These are phyloP conservation scores for Diddensiella santjacobensis DNA, from an alignment of 805 yeast species.

Conservation along the genomic window DNA sequence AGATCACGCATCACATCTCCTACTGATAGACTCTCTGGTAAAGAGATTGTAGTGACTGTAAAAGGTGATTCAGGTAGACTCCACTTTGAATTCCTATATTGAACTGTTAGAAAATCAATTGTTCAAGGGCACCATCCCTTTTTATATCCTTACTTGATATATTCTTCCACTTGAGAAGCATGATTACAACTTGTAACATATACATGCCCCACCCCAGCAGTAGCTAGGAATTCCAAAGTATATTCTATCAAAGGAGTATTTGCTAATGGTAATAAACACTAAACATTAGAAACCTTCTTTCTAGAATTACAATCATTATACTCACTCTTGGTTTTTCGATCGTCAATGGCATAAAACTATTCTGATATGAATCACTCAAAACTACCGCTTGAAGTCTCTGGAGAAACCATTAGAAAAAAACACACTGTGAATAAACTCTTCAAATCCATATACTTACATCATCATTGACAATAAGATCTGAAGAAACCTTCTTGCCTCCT, in stretches of 20 bases:
- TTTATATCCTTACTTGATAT: constrained; percentile 52
- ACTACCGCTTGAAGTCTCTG: constrained; percentile 83
- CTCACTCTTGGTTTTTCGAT: constrained; percentile 67
- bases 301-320: not conserved
- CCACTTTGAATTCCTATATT: constrained; percentile 35
- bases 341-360: constrained; percentile 90
- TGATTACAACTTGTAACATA: constrained; percentile 86
- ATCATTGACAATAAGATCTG: constrained; percentile 6
- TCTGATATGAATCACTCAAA: constrained; percentile 87
- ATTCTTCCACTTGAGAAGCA: constrained; percentile 80
- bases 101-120: not conserved
- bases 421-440: not conserved
- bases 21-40: constrained; percentile 83
- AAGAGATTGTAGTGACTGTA: constrained; percentile 69
- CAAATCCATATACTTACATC: constrained; percentile 10
- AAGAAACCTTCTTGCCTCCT: constrained; percentile 13
- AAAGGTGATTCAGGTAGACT: constrained; percentile 63
- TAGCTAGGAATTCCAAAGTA: constrained; percentile 89
- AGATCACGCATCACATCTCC: constrained; percentile 98
- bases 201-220: constrained; percentile 86
- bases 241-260: constrained; percentile 93
- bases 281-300: not conserved
- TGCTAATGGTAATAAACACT: constrained; percentile 83
- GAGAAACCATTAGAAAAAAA: not conserved
- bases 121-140: constrained; percentile 6